These are phyloP conservation scores for Angophora floribunda DNA, from an alignment of 345 rosid species.

Conservation along the genomic window DNA sequence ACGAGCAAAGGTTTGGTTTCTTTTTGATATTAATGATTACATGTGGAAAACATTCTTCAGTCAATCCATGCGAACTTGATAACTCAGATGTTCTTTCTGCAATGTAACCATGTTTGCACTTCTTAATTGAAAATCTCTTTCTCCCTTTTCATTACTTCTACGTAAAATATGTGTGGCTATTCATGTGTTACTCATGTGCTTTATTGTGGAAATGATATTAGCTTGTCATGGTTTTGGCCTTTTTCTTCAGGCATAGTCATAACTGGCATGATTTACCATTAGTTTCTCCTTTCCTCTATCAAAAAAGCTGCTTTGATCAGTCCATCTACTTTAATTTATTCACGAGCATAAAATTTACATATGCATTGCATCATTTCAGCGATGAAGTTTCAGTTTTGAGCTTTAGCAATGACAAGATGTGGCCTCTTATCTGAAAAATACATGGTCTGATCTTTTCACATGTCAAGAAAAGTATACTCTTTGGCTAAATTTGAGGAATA, in stretches of 20 bases:
- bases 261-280: not conserved
- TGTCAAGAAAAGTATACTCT: not conserved
- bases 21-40: not conserved
- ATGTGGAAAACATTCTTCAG: not conserved
- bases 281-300: not conserved
- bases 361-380: not conserved
- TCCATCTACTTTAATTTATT: not conserved
- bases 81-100: not conserved
- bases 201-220: not conserved
- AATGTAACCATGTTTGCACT: not conserved
- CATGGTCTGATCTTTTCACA: not conserved
- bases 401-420: not conserved
- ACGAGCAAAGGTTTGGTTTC: slow-evolving; percentile 61
- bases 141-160: not conserved
- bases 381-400: not conserved
- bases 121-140: not conserved
- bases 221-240: not conserved
- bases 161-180: not conserved
- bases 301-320: not conserved
- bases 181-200: not conserved
- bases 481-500: not conserved
- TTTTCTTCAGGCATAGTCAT: not conserved
- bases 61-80: not conserved
- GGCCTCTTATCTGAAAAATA: not conserved
- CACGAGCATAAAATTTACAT: not conserved